phyloP scores from a whole-genome alignment of 2,329 filamentous ascomycete genomes.

The Orbilia blumenaviensis region DNA sequence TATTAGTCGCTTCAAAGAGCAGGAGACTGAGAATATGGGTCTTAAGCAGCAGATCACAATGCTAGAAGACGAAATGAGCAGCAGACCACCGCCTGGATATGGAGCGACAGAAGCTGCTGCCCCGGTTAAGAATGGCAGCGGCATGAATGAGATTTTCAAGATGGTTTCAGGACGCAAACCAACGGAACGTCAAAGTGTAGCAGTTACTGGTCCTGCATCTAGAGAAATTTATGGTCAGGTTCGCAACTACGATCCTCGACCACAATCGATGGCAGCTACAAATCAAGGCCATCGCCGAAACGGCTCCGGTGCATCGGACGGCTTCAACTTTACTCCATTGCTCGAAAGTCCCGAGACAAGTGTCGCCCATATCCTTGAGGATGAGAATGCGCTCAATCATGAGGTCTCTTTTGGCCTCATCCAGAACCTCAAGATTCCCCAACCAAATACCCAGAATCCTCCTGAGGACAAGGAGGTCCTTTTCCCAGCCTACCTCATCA shows the following conservation, averaged over 20 bases:
- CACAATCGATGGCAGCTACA: conserved; percentile 92
- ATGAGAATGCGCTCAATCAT: conserved; percentile 95
- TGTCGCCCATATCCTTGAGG: conserved; percentile 88
- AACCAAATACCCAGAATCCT: conserved; percentile 82
- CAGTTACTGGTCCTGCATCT: conserved; percentile 59
- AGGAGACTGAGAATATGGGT: conserved; percentile 84
- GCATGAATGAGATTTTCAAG: conserved; percentile 82
- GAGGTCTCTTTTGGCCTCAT: conserved; percentile 97
- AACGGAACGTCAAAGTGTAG: conserved; percentile 84
- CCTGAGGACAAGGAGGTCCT: conserved; percentile 98
- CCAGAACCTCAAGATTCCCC: conserved; percentile 93
- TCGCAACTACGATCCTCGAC: conserved; percentile 91
- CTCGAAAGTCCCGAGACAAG: conserved; percentile 94
- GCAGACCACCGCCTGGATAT: conserved; percentile 66
- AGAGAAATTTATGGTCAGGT: conserved; percentile 59
- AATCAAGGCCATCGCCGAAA: conserved; percentile 65
- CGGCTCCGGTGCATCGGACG: conserved; percentile 59
- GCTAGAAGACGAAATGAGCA: conserved; percentile 81
- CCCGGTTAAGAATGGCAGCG: conserved; percentile 69
- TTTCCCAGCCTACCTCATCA: conserved; percentile 98
- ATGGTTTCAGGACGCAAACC: conserved; percentile 96
- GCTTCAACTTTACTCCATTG: conserved; percentile 79
- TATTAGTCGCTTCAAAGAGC: conserved; percentile 76
- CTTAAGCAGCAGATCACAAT: conserved; percentile 88
- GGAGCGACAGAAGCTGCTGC: conserved; percentile 80